Percentiles rank a stretch among this genome's conserved stretches.
Conservation (phyloP, 2,329 filamentous ascomycete species). For the Fusarium palustre region DNA sequence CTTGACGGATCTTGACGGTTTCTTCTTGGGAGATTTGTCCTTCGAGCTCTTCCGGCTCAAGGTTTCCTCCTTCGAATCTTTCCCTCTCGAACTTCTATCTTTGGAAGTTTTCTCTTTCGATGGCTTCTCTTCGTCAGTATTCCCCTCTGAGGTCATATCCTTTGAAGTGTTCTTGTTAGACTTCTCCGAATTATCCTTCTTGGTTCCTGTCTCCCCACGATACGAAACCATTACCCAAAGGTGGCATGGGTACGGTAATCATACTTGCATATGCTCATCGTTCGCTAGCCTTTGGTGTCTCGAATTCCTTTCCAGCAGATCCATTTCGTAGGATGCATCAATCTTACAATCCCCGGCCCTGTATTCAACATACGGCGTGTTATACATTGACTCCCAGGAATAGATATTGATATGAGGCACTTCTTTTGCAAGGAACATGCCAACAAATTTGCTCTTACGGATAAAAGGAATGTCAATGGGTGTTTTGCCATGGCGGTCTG, state of each 20-base stretch:
- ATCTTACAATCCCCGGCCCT: not conserved
- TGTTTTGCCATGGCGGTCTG: not conserved
- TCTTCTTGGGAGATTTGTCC: not conserved
- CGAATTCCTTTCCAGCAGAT: not conserved
- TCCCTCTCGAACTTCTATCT: too few relatives aligned
- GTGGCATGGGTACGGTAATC: not conserved
- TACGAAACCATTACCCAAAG: not conserved
- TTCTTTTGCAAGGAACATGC: not conserved
- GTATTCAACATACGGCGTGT: not conserved
- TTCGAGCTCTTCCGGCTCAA: too few relatives aligned
- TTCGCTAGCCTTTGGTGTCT: not conserved
- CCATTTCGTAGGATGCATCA: not conserved
- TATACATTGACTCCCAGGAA: not conserved
- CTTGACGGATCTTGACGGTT: not conserved
- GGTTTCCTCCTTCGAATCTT: too few relatives aligned
- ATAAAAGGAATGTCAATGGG: not conserved
- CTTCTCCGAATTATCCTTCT: not conserved
- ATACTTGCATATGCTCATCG: not conserved
- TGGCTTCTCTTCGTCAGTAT: accelerated
- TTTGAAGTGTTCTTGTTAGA: accelerated
- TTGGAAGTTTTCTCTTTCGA: not conserved
- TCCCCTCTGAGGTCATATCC: not conserved
- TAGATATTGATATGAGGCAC: not conserved
- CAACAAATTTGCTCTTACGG: not conserved
- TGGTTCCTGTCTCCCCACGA: accelerated